A percentile compares a stretch with the other conserved stretches of the same genome.
phyloP scores from a whole-genome alignment of 1,284 basidiomycete species.

The Melampsora americana region DNA sequence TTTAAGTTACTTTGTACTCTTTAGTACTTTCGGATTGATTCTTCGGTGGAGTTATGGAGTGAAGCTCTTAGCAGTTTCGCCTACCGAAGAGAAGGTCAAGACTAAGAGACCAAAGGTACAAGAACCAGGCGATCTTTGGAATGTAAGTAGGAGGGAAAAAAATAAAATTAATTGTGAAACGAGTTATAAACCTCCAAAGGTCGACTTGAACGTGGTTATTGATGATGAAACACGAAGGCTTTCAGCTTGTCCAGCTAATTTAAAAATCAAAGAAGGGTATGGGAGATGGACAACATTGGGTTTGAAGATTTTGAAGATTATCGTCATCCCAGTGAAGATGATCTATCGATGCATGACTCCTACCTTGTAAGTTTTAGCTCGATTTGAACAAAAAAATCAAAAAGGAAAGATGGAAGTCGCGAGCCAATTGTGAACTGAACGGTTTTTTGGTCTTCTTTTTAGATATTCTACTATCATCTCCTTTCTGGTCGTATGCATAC shows the following conservation, averaged over 20 bases:
- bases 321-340: constrained; percentile 45
- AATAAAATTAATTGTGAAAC: background rate
- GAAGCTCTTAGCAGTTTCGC: constrained; percentile 54
- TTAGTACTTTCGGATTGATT: constrained; percentile 57
- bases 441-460: constrained; percentile 24
- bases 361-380: constrained; percentile 34
- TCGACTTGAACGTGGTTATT: background rate
- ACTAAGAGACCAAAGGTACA: too few relatives aligned
- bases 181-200: background rate
- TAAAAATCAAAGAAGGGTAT: too few relatives aligned
- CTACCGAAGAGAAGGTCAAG: background rate
- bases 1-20: constrained; percentile 55
- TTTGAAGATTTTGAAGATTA: constrained; percentile 30
- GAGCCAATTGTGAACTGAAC: background rate
- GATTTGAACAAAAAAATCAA: too few relatives aligned
- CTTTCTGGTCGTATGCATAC: constrained; percentile 55
- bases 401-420: background rate
- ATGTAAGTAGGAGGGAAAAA: too few relatives aligned
- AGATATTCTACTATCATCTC: constrained; percentile 55
- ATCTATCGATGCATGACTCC: constrained; percentile 50
- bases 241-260: too few relatives aligned
- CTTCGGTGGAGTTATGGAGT: constrained; percentile 57
- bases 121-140: too few relatives aligned
- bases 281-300: constrained; percentile 48
- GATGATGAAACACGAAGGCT: background rate